Conservation (phyloP, 768 basidiomycete species). For the Cubamyces sp. region DNA sequence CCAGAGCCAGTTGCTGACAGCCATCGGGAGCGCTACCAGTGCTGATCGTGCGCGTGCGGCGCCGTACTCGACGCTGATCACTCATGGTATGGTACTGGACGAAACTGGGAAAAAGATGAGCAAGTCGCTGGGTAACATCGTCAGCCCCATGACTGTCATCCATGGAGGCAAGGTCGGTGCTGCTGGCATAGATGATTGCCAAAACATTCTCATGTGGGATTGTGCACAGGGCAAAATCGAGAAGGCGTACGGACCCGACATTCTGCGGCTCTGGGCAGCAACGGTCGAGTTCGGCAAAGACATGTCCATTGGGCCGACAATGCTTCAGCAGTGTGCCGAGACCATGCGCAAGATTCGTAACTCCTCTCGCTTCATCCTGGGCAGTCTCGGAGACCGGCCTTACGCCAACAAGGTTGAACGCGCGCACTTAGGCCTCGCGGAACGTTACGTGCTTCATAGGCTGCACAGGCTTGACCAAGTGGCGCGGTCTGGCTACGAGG, state of each 20-base stretch:
- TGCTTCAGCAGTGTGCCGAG: slow-evolving; percentile 76
- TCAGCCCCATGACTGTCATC: slow-evolving; percentile 83
- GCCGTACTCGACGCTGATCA: slow-evolving; percentile 83
- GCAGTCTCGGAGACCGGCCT: slow-evolving; percentile 60
- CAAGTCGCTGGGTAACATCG: slow-evolving; percentile 92
- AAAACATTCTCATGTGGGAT: slow-evolving; percentile 2
- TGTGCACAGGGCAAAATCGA: slow-evolving; percentile 62
- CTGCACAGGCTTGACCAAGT: slow-evolving; percentile 70
- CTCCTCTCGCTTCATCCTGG: slow-evolving; percentile 83
- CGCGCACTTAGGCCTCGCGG: slow-evolving; percentile 68
- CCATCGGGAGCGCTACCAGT: slow-evolving; percentile 54
- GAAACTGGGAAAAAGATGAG: slow-evolving; percentile 94
- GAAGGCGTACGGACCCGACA: slow-evolving; percentile 82
- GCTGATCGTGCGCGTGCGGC: slow-evolving; percentile 34
- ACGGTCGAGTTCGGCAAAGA: slow-evolving; percentile 90
- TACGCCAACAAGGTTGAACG: slow-evolving; percentile 43
- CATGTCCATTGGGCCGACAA: slow-evolving; percentile 80
- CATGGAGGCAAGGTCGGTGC: slow-evolving; percentile 67
- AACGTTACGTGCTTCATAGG: slow-evolving; percentile 87
- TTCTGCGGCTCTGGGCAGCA: slow-evolving; percentile 89
- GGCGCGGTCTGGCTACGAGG: slow-evolving; percentile 68
- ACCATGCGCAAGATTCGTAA: slow-evolving; percentile 84
- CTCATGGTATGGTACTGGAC: slow-evolving; percentile 97
- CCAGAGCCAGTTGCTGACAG: slow-evolving; percentile 91
- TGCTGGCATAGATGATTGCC: slow-evolving; percentile 25